Evolutionary conservation across 2,329 filamentous ascomycete genomes (phyloP), one percentile per base, ranked within the genome.

Genomic region (Tolypocladium paradoxum): DNA sequence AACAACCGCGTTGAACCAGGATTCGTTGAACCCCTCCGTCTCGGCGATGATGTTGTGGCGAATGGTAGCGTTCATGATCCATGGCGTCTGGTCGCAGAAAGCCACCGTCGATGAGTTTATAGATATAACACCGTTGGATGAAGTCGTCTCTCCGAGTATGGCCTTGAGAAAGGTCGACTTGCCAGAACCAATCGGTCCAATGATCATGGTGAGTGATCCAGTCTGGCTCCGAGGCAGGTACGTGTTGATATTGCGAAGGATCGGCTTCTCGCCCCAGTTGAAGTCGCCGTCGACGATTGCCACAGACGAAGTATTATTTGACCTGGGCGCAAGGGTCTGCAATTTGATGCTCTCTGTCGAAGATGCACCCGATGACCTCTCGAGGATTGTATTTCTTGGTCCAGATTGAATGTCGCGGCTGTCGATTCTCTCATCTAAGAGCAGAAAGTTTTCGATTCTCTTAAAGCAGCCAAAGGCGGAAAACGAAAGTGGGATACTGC

Each of bases 41-140:
- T 65, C 59, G 0, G 64, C 69, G 6, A 68, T 52, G 8, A 73
- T 68, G 35, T 71, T 72, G 18, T 65, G 58, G 2, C 65, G 61
- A 5, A 72, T 61, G 0, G 63, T 64, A 0, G 60, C 65, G 24
- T 71, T 71, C 54, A 65, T 61, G 18, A 67, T 54, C 65, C 65
- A 71, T 0, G 65, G 60, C 2, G 62, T 64, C 51, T 68, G 65
- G 3, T 62, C 61, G 18, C 65, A 68, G 48, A 65, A 68, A 0
- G 64, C 64, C 0, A 68, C 54, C 22, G 61, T 58, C 2, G 59
- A 38, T 0, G 61, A 58, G 6, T 56, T 54, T 3, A 65, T 29
- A 4, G 58, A 60, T 9, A 69, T 55, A 0, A 50, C 45, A 0
- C 66, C 66, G 2, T 50, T 52, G 0, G 58, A 55, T 0, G 55